Evolutionary conservation across 352 stramenopile genomes (phyloP).

Genomic region (Pythium coloratum): DNA sequence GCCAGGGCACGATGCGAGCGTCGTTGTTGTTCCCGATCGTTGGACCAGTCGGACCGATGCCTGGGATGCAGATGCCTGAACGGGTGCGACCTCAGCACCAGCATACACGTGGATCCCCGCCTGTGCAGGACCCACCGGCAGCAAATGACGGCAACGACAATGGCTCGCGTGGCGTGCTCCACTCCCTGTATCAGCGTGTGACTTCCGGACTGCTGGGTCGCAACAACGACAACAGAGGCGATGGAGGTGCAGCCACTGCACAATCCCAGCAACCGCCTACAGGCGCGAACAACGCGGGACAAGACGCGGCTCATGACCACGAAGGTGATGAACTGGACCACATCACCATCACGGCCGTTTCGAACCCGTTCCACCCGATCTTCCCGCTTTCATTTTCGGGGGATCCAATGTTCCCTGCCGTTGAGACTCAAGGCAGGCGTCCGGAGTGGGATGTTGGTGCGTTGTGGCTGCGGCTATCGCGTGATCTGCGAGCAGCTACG

Average conservation of each 20-base stretch:
- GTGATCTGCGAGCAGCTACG: constrained; percentile 19
- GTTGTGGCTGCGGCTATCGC: constrained; percentile 24
- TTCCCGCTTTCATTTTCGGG: constrained; percentile 27
- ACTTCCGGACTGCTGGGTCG: constrained; percentile 22
- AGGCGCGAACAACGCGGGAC: neutral
- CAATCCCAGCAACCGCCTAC: neutral
- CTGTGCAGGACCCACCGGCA: neutral
- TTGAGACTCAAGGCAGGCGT: neutral
- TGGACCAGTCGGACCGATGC: constrained; percentile 4
- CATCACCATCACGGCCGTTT: constrained; percentile 16
- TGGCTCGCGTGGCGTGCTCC: constrained; percentile 7
- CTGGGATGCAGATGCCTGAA: neutral
- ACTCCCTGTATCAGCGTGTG: constrained; percentile 29
- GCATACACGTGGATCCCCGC: constrained; percentile 10
- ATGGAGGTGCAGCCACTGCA: neutral
- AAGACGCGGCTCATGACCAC: neutral
- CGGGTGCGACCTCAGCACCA: constrained; percentile 8
- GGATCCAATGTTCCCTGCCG: constrained; percentile 7
- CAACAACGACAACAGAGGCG: constrained; percentile 2
- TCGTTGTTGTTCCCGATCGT: constrained; percentile 27
- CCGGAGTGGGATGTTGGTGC: constrained; percentile 28
- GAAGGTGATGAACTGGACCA: constrained; percentile 7
- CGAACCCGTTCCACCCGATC: constrained; percentile 18
- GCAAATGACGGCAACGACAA: neutral
- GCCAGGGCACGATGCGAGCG: constrained; percentile 21